phyloP scores from a whole-genome alignment of 2,329 filamentous ascomycete genomes.

The Trichoderma gracile region DNA sequence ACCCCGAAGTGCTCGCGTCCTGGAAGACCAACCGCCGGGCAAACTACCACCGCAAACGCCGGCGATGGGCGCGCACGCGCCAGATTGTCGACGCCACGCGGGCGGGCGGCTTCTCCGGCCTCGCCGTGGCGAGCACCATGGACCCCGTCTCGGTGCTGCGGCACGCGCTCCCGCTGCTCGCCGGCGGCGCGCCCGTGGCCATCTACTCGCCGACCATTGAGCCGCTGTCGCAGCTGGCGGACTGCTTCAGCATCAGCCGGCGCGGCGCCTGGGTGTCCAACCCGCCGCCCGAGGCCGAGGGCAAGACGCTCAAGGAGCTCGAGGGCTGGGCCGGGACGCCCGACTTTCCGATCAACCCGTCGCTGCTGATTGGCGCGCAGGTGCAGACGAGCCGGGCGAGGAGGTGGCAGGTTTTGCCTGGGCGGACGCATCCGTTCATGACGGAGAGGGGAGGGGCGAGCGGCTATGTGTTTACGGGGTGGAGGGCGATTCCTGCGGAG shows the following conservation, averaged over 20 bases:
- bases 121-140: slow-evolving; percentile 81
- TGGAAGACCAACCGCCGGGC: slow-evolving; percentile 83
- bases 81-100: slow-evolving; percentile 74
- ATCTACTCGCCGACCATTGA: slow-evolving; percentile 84
- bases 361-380: slow-evolving; percentile 73
- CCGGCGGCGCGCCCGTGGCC: slow-evolving; percentile 79
- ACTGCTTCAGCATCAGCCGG: slow-evolving; percentile 80
- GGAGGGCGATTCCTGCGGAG: slow-evolving; percentile 75
- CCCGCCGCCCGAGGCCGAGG: slow-evolving; percentile 49
- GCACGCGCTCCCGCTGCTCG: slow-evolving; percentile 74
- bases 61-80: slow-evolving; percentile 73
- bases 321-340: slow-evolving; percentile 61
- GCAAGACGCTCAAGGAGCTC: slow-evolving; percentile 50
- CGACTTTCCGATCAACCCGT: slow-evolving; percentile 87
- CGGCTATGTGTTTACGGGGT: slow-evolving; percentile 85
- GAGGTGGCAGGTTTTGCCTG: slow-evolving; percentile 88
- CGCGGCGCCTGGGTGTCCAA: slow-evolving; percentile 70
- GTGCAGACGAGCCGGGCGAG: slow-evolving; percentile 79
- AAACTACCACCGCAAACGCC: slow-evolving; percentile 84
- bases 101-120: slow-evolving; percentile 75
- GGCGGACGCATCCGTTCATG: slow-evolving; percentile 92
- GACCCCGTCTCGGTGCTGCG: slow-evolving; percentile 75
- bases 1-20: slow-evolving; percentile 61
- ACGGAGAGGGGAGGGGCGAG: slow-evolving; percentile 83
- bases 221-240: slow-evolving; percentile 72